phyloP scores from a whole-genome alignment of 768 basidiomycete species.

The Pleurotus pulmonarius region DNA sequence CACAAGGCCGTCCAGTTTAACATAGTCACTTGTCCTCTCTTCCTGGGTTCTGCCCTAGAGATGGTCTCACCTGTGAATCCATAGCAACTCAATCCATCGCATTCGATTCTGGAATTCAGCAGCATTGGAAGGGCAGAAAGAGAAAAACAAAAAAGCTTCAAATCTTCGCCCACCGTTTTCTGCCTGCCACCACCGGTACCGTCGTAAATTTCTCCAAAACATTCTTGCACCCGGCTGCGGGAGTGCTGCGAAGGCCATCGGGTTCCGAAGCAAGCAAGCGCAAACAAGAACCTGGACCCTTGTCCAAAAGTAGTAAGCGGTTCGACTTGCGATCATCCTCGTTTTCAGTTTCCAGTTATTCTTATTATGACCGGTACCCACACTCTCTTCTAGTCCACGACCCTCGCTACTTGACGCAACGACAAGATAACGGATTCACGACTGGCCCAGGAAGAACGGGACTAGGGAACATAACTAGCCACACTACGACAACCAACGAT shows the following conservation, averaged over 20 bases:
- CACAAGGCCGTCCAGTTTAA: not conserved
- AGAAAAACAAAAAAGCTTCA: not conserved
- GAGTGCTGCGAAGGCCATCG: not conserved
- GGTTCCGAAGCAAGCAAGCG: not conserved
- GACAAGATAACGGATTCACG: not conserved
- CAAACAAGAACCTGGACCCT: not conserved
- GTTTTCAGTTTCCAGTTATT: constrained; percentile 4
- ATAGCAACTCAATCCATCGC: not conserved
- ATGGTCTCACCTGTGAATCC: constrained; percentile 3
- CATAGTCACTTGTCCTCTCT: no score
- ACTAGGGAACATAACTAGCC: not conserved
- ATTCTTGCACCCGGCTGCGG: not conserved
- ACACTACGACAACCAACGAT: not conserved
- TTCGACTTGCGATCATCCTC: constrained; percentile 8
- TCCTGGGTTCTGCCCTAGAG: not conserved
- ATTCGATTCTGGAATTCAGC: not conserved
- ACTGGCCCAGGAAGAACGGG: not conserved
- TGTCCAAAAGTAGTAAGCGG: constrained; percentile 3
- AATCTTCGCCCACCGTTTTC: not conserved
- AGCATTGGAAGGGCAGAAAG: not conserved
- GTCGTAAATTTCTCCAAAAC: not conserved
- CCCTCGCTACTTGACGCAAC: not conserved
- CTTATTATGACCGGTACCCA: constrained; percentile 9
- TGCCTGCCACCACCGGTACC: not conserved
- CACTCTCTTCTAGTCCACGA: constrained; percentile 2